Base-by-base conservation (phyloP, 495 filamentous ascomycete species). In the Neurospora sp. region DNA sequence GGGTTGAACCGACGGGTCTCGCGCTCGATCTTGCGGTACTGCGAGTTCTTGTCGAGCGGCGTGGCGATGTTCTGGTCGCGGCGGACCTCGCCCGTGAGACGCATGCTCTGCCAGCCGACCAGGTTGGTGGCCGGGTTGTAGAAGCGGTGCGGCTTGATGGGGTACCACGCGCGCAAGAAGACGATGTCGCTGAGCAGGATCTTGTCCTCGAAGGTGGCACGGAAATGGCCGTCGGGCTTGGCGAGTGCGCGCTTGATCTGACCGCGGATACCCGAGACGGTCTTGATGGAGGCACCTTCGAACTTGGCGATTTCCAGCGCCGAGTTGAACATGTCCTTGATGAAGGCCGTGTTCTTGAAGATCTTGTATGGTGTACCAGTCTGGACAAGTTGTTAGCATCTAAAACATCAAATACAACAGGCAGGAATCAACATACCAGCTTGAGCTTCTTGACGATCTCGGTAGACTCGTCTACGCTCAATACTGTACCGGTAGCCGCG, bases 371-470 rank as follows among this genome's bases (percentile, higher is more conserved):
- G 93, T 38, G 89, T 77, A 49, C 80, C 80, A 4, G 79, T 80
- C 77, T 80, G 42, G 54, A 11, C 14, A 37, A 39, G 27, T 3
- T 31, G 72, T 77, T 69, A 79, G 75, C 39, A 75, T 39, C 2
- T 9, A 23, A 14, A 5, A 70, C 12, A 0, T 9, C 11, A 62
- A 27, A 27, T 7, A 46, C 1, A 0, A 1, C 1, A 70, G 12
- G 12, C 23, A 11, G 31, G 44, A 31, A 27, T 0, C 0, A 31
- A 78, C 76, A 18, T 76, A 77, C 86, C 38, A 99, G 88, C 81
- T 98, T 99, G 77, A 99, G 90, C 86, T 99, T 99, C 87, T 99
- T 99, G 78, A 98, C 96, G 76, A 99, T 98, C 78, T 98, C 95
- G 1, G 93, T 92, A 62, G 90, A 92, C 81, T 97, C 93, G 79